Evolutionary conservation across 371 early-diverging fungal species (phyloP).

Genomic region (Mortierella sp.): DNA sequence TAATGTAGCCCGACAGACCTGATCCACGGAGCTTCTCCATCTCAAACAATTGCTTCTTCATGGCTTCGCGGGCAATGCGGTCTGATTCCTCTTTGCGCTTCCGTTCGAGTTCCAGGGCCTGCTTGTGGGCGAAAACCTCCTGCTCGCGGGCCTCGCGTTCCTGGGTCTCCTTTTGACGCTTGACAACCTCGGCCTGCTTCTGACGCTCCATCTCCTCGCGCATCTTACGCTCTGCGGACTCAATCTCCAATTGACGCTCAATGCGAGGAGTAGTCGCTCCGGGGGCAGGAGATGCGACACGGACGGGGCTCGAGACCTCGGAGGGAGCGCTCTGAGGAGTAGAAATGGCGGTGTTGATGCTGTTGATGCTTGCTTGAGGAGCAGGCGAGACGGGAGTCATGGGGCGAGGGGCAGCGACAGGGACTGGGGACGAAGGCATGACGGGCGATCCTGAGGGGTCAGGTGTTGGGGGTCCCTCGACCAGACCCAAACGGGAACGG

Average conservation of each 20-base stretch:
- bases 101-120: constrained; percentile 39
- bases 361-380: constrained; percentile 28
- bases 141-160: constrained; percentile 56
- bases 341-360: neutral
- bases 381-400: constrained; percentile 57
- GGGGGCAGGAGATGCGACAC: constrained; percentile 29
- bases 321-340: neutral
- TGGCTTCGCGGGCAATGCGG: constrained; percentile 48
- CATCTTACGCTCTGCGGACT: constrained; percentile 42
- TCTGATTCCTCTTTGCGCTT: constrained; percentile 50
- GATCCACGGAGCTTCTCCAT: constrained; percentile 42
- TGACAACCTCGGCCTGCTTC: constrained; percentile 35
- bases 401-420: constrained; percentile 38
- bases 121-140: constrained; percentile 44
- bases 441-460: constrained; percentile 49
- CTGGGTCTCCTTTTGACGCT: constrained; percentile 48
- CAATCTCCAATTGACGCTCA: constrained; percentile 52
- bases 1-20: constrained; percentile 59
- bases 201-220: constrained; percentile 57
- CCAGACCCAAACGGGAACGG: constrained; percentile 56
- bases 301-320: constrained; percentile 20
- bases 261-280: constrained; percentile 33
- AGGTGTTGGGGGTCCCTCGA: constrained; percentile 49
- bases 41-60: constrained; percentile 55
- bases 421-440: constrained; percentile 47